Conservation (phyloP, 2,329 filamentous ascomycete genomes). For the Alternaria triticina region DNA sequence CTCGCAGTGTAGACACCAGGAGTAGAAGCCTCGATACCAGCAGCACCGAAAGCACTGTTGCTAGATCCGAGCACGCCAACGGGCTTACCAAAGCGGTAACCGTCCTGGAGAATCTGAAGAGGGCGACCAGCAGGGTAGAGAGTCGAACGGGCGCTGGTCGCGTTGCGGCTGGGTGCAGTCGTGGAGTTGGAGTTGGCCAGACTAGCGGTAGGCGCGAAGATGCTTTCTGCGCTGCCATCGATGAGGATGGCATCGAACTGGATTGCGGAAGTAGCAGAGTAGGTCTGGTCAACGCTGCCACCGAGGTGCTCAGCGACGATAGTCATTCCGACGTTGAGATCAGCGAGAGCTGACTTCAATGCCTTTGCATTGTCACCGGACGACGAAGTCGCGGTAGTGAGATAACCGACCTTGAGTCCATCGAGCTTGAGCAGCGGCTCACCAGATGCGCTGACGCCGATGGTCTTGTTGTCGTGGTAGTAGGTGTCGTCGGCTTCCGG, state of each 20-base stretch:
- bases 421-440: constrained; percentile 65
- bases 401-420: constrained; percentile 68
- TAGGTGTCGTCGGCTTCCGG: constrained; percentile 67
- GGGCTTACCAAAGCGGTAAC: constrained; percentile 74
- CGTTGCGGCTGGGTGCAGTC: constrained; percentile 21
- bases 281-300: constrained; percentile 65
- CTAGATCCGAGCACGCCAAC: constrained; percentile 64
- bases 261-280: constrained; percentile 68
- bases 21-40: constrained; percentile 52
- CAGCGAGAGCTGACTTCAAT: constrained; percentile 59
- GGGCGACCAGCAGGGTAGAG: constrained; percentile 71
- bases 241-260: constrained; percentile 70
- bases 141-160: constrained; percentile 49
- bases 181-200: constrained; percentile 36
- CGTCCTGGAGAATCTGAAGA: constrained; percentile 66
- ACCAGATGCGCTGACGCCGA: constrained; percentile 65
- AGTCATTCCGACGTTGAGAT: constrained; percentile 61
- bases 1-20: constrained; percentile 46
- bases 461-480: constrained; percentile 73
- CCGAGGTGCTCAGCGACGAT: constrained; percentile 67
- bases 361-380: constrained; percentile 56
- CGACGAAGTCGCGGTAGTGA: constrained; percentile 57
- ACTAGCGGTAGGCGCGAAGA: constrained; percentile 58
- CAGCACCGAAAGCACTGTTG: constrained; percentile 49
- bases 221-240: constrained; percentile 58